phyloP scores from a whole-genome alignment of 371 early-diverging fungal genomes.

The Saksenaea vasiformis region DNA sequence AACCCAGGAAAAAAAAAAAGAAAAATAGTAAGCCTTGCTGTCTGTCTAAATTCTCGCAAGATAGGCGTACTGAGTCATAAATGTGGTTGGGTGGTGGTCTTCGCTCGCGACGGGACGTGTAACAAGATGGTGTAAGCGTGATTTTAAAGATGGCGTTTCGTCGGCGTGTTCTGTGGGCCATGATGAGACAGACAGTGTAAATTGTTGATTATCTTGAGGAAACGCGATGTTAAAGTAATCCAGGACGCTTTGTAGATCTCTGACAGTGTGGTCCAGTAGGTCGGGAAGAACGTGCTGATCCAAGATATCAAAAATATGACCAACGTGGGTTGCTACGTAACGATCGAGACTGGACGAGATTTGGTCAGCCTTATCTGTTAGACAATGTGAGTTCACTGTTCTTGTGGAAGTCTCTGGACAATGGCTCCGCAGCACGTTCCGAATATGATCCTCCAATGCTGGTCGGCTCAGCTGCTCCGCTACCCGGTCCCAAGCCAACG shows the following conservation, averaged over 20 bases:
- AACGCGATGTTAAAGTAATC: slow-evolving; percentile 41
- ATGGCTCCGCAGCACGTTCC: slow-evolving; percentile 12
- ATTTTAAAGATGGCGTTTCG: background rate
- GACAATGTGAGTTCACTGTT: slow-evolving; percentile 22
- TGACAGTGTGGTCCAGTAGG: slow-evolving; percentile 32
- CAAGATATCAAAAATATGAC: slow-evolving; percentile 26
- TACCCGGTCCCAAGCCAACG: slow-evolving; percentile 38
- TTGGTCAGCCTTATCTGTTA: slow-evolving; percentile 21
- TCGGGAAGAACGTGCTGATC: slow-evolving; percentile 34
- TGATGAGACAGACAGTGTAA: slow-evolving; percentile 32
- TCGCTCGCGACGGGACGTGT: slow-evolving; percentile 5
- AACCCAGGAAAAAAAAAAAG: background rate
- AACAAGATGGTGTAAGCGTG: slow-evolving; percentile 10
- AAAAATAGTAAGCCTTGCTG: background rate
- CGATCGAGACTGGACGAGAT: slow-evolving; percentile 30
- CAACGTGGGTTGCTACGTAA: slow-evolving; percentile 24
- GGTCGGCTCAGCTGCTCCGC: slow-evolving; percentile 35
- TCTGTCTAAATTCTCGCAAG: slow-evolving; percentile 16
- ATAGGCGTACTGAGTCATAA: slow-evolving; percentile 16
- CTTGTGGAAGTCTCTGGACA: slow-evolving; percentile 14
- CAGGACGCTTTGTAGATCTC: slow-evolving; percentile 35
- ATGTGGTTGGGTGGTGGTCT: slow-evolving; percentile 12
- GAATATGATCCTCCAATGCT: slow-evolving; percentile 32
- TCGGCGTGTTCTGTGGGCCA: slow-evolving; percentile 16
- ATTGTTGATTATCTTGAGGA: slow-evolving; percentile 24